A percentile compares a stretch with the other conserved stretches of the same genome.
Evolutionary conservation across 768 basidiomycete genomes (phyloP).

Genomic region (Xerocomellus intermedius): DNA sequence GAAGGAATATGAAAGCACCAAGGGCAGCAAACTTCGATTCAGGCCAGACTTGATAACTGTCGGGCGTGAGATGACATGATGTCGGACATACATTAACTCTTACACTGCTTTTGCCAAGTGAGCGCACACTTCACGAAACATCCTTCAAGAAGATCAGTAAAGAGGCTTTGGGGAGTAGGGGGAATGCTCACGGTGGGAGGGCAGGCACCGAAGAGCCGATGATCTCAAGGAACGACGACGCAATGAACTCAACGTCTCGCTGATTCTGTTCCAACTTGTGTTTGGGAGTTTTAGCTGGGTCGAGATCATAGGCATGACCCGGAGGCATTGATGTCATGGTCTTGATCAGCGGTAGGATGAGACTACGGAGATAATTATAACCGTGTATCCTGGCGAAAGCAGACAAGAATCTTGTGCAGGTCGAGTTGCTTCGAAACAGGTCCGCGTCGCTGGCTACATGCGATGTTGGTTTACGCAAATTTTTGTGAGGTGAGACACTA

Average conservation of each 20-base stretch:
- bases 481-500: constrained; percentile 30
- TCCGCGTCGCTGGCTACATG: constrained; percentile 69
- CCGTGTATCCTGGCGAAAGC: constrained; percentile 88
- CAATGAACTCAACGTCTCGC: constrained; percentile 68
- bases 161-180: background rate
- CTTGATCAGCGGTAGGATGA: constrained; percentile 75
- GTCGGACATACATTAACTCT: constrained; percentile 28
- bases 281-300: constrained; percentile 58
- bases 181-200: constrained; percentile 65
- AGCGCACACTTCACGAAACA: constrained; percentile 83
- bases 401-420: constrained; percentile 82
- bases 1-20: constrained; percentile 89
- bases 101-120: constrained; percentile 81
- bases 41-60: constrained; percentile 67
- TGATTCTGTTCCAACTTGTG: constrained; percentile 68
- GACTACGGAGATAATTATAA: constrained; percentile 82
- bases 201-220: constrained; percentile 67
- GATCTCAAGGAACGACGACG: constrained; percentile 71
- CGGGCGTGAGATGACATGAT: constrained; percentile 14
- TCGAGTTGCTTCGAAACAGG: constrained; percentile 87
- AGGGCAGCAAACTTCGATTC: constrained; percentile 78
- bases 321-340: constrained; percentile 70
- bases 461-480: constrained; percentile 1
- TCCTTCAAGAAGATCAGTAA: constrained; percentile 42
- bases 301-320: constrained; percentile 75